phyloP scores from a whole-genome alignment of 1,139 yeast species.

The Hyphopichia buzzinii region DNA sequence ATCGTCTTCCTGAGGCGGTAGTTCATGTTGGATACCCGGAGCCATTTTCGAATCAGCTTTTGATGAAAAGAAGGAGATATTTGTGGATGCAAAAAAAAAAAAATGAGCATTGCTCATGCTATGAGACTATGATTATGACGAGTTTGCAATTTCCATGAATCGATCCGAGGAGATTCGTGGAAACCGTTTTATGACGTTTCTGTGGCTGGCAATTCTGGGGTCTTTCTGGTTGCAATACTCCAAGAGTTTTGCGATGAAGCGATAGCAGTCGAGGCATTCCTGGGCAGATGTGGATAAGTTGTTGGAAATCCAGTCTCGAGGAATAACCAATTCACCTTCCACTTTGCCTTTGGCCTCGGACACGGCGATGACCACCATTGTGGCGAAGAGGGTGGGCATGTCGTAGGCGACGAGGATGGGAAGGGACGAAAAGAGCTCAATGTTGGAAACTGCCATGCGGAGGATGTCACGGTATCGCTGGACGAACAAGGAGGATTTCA shows the following conservation, averaged over 20 bases:
- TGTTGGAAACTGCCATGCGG: conserved; percentile 32
- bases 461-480: conserved; percentile 30
- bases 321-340: conserved; percentile 5
- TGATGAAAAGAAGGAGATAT: too few species aligned
- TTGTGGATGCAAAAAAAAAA: conserved; percentile 2
- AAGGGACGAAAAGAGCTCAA: conserved; percentile 42
- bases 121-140: too few species aligned
- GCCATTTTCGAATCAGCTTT: too few species aligned
- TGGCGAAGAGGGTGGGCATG: conserved; percentile 32
- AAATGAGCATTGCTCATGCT: not conserved
- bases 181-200: conserved; percentile 27
- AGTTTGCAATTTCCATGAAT: conserved; percentile 16
- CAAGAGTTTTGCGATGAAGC: conserved; percentile 29
- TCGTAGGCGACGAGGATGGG: conserved; percentile 40
- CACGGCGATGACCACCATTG: conserved; percentile 29
- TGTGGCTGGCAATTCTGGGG: conserved; percentile 29
- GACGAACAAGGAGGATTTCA: conserved; percentile 12
- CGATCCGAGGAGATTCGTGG: conserved; percentile 13
- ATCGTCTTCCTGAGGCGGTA: too few species aligned
- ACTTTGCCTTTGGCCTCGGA: conserved; percentile 26
- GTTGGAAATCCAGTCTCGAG: conserved; percentile 19
- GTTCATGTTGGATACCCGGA: too few species aligned
- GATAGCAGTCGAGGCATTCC: conserved; percentile 32
- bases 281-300: conserved; percentile 1
- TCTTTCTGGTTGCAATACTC: conserved; percentile 26